Evolutionary conservation across 768 basidiomycete species (phyloP).

Genomic region (Pulveroboletus ravenelii): DNA sequence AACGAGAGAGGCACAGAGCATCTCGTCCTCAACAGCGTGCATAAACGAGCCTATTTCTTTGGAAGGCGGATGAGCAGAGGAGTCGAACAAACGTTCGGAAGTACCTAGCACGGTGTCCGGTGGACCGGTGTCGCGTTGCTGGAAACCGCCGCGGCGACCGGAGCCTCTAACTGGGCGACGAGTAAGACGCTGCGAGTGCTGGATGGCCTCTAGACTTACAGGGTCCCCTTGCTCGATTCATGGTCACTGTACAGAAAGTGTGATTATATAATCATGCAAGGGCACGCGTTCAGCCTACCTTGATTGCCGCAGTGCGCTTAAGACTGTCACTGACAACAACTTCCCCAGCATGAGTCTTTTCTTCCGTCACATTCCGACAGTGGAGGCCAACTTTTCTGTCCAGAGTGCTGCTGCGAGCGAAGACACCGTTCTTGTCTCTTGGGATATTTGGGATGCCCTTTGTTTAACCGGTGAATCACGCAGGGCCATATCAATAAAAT

Average conservation of each 20-base stretch:
- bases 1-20: conserved; percentile 86
- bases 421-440: conserved; percentile 28
- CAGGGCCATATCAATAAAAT: conserved; percentile 22
- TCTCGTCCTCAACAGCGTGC: conserved; percentile 96
- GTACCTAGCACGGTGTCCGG: conserved; percentile 74
- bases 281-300: too few species aligned
- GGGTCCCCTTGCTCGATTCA: conserved; percentile 56
- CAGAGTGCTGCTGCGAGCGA: conserved; percentile 17
- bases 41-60: conserved; percentile 89
- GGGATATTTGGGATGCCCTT: conserved; percentile 31
- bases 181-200: not conserved
- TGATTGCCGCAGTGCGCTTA: too few species aligned
- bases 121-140: conserved; percentile 70
- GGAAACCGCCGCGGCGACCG: conserved; percentile 62
- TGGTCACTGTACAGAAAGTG: conserved; percentile 15
- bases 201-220: conserved; percentile 11
- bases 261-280: conserved; percentile 28
- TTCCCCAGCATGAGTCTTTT: conserved; percentile 33
- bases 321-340: not conserved
- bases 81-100: not conserved
- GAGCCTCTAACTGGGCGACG: conserved; percentile 40
- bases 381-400: conserved; percentile 27
- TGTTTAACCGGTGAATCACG: conserved; percentile 11
- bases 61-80: conserved; percentile 7
- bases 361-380: conserved; percentile 25